Evolutionary conservation across 352 stramenopile genomes (phyloP).

Genomic region (Phytophthora syringae): DNA sequence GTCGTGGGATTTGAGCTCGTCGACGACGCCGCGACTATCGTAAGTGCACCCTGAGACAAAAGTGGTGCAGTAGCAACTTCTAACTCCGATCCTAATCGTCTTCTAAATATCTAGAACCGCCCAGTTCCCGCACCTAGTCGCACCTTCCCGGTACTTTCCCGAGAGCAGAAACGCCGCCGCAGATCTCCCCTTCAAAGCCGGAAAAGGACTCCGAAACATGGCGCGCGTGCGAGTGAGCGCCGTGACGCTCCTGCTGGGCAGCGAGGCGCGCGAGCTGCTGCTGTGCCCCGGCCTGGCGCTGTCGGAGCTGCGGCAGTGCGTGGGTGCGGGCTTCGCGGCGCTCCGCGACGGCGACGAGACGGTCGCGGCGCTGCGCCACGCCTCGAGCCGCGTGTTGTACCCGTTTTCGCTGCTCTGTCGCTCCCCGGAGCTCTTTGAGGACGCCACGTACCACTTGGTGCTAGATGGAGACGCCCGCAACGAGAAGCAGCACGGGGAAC

Average conservation of each 20-base stretch:
- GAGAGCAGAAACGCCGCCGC: not conserved
- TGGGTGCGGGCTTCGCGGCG: constrained; percentile 50
- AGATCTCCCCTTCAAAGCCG: not conserved
- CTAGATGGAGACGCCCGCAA: constrained; percentile 17
- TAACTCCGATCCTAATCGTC: no score
- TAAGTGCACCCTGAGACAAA: constrained; percentile 26
- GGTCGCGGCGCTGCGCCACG: constrained; percentile 33
- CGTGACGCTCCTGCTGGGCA: constrained; percentile 46
- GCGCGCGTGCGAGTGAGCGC: constrained; percentile 40
- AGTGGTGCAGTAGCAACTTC: no score
- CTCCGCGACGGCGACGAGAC: constrained; percentile 9
- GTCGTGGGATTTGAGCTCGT: constrained; percentile 16
- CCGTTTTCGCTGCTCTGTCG: constrained; percentile 71
- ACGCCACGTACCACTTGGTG: constrained; percentile 55
- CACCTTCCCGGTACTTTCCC: not conserved
- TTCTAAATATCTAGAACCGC: no score
- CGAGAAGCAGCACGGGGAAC: constrained; percentile 20
- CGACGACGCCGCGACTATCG: constrained; percentile 29
- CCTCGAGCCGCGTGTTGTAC: constrained; percentile 56
- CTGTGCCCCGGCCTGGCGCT: constrained; percentile 45
- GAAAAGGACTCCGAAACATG: constrained; percentile 32
- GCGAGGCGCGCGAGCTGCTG: constrained; percentile 44
- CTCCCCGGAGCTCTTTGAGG: constrained; percentile 60
- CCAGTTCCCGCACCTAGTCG: not conserved
- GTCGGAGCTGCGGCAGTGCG: constrained; percentile 58